Base-by-base conservation (phyloP, 805 yeast genomes). In the Yarrowia alimentaria region DNA sequence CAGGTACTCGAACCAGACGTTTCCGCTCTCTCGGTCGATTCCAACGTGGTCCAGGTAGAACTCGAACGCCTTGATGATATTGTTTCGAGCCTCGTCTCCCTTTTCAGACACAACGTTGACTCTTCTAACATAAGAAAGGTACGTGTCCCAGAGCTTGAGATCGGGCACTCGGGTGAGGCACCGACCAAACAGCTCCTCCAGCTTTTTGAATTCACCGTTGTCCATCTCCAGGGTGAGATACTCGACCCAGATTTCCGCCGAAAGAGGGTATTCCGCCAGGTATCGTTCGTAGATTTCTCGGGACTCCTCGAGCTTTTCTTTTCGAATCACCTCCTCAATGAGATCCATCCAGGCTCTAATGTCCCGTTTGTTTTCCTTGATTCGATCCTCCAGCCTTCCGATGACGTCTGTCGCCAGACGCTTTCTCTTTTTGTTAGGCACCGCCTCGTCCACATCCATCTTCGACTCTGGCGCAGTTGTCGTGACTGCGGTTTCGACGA, bases 1-100 rank as follows among this genome's bases (percentile, higher is more conserved):
- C n/a, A 93, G 63, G 62, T 87, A 93, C 58, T 85, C 93, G 40
- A 74, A 72, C 96, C 96, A 91, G 32, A 93, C 67, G 2, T 71
- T 71, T 24, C 84, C 82, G 14, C 90, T 77, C 26, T 76, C 72
- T 5, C 83, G 76, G 63, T 93, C 98, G 24, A 79, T 67, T 0
- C 96, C 96, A 45, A 90, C 86, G 54, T 80, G 77, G 21, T 75
- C 79, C 14, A 85, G 70, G 1, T 94, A 95, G 62, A 85, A 78
- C 55, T 89, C 94, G 63, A 81, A 91, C 0, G 96, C 95, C 61
- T 81, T 83, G 11, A 90, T 85, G 1, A 78, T 75, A 9, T 81
- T 75, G 56, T 93, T 71, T 0, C 93, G 90, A 56, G 76, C 80
- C 62, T 84, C 94, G 26, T 93, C 93, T 18, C 91, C 94, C 4